phyloP scores from a whole-genome alignment of 768 basidiomycete genomes.

The Lactarius vividus region DNA sequence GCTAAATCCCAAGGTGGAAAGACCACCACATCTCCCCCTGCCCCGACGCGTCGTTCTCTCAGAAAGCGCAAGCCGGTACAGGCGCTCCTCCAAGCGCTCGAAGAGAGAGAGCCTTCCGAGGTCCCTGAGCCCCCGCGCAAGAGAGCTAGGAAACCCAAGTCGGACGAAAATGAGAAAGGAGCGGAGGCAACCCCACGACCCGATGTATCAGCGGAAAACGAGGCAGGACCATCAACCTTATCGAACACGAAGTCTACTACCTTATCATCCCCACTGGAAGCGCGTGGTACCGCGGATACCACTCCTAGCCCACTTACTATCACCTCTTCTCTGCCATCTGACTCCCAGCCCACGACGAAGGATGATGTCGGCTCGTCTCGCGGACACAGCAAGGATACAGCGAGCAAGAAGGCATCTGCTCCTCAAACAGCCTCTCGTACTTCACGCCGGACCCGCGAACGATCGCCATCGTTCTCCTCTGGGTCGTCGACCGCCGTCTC shows the following conservation, averaged over 20 bases:
- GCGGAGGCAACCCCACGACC: constrained; percentile 2
- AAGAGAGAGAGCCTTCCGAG: constrained; percentile 18
- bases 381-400: constrained; percentile 11
- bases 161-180: constrained; percentile 11
- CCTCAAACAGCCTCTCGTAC: constrained; percentile 11
- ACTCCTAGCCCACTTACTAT: constrained; percentile 26
- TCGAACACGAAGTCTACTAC: background rate
- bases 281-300: constrained; percentile 10
- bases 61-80: constrained; percentile 26
- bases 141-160: constrained; percentile 16
- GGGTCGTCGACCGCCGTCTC: constrained; percentile 26
- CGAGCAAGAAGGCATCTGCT: constrained; percentile 7
- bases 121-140: constrained; percentile 25
- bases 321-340: constrained; percentile 22
- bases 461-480: constrained; percentile 23
- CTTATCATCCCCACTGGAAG: constrained; percentile 5
- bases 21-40: background rate
- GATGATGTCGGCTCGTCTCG: constrained; percentile 20
- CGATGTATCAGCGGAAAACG: background rate
- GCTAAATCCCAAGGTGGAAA: constrained; percentile 19
- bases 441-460: constrained; percentile 17
- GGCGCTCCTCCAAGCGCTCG: constrained; percentile 9
- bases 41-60: constrained; percentile 22
- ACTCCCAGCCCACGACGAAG: constrained; percentile 5
- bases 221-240: constrained; percentile 11